Evolutionary conservation across 1,139 yeast genomes (phyloP).

Genomic region (Sugiyamaella grinbergsii): DNA sequence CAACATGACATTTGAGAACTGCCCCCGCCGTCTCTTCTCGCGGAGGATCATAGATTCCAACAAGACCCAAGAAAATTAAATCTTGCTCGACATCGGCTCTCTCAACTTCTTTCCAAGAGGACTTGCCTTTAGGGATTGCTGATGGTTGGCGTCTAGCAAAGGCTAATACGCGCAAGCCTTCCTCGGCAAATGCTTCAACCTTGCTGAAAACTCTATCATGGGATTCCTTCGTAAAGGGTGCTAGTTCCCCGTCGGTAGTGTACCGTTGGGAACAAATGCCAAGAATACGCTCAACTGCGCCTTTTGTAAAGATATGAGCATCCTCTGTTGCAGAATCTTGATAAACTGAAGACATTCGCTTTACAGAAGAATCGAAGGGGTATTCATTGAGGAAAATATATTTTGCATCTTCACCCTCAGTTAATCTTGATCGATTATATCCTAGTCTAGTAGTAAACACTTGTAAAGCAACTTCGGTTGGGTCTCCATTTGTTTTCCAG

Average conservation of each 20-base stretch:
- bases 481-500: constrained; percentile 84
- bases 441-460: constrained; percentile 65
- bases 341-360: constrained; percentile 72
- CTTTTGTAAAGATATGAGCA: constrained; percentile 60
- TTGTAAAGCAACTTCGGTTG: constrained; percentile 82
- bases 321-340: constrained; percentile 41
- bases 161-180: constrained; percentile 76
- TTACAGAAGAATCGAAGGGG: constrained; percentile 78
- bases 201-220: constrained; percentile 52
- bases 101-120: constrained; percentile 39
- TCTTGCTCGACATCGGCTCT: constrained; percentile 59
- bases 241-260: constrained; percentile 38
- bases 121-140: constrained; percentile 14
- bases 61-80: constrained; percentile 64
- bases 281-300: constrained; percentile 76
- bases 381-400: constrained; percentile 59
- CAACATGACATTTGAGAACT: constrained; percentile 67
- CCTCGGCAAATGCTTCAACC: constrained; percentile 63
- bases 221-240: constrained; percentile 41
- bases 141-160: constrained; percentile 49
- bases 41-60: constrained; percentile 85
- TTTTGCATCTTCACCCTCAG: constrained; percentile 39
- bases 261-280: constrained; percentile 61
- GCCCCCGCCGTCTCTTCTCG: constrained; percentile 70
- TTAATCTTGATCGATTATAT: constrained; percentile 49